These are phyloP conservation scores for Gremmenia infestans DNA, from an alignment of 2,329 filamentous ascomycete species.

Conservation along the genomic window DNA sequence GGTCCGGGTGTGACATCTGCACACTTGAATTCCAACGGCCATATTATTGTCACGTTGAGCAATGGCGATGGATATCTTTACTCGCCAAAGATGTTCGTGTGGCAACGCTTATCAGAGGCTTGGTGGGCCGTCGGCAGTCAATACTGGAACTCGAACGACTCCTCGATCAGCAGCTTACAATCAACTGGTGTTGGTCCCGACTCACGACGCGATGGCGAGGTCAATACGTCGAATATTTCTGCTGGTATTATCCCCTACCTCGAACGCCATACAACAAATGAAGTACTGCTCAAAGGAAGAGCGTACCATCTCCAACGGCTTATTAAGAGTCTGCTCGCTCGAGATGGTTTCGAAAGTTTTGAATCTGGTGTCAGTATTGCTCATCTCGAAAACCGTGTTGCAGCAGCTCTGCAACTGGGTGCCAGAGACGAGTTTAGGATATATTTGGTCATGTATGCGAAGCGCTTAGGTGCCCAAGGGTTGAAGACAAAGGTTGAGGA, in stretches of 20 bases:
- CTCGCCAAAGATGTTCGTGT: slow-evolving; percentile 76
- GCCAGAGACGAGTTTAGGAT: slow-evolving; percentile 89
- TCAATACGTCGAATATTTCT: slow-evolving; percentile 60
- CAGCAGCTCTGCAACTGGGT: slow-evolving; percentile 77
- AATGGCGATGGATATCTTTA: slow-evolving; percentile 96
- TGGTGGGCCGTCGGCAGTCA: slow-evolving; percentile 99
- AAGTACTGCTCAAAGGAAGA: slow-evolving; percentile 84
- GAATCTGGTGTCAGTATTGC: slow-evolving; percentile 89
- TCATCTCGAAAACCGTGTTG: slow-evolving; percentile 90
- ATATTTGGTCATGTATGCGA: slow-evolving; percentile 97
- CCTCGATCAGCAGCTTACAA: slow-evolving; percentile 75
- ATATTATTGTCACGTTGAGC: slow-evolving; percentile 82
- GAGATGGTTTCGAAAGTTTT: slow-evolving; percentile 87
- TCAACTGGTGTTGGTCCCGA: slow-evolving; percentile 61
- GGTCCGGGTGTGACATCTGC: slow-evolving; percentile 86
- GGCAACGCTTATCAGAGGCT: slow-evolving; percentile 92
- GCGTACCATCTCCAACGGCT: slow-evolving; percentile 88
- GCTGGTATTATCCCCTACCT: slow-evolving; percentile 90
- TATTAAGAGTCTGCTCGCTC: slow-evolving; percentile 81
- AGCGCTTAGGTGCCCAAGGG: slow-evolving; percentile 87
- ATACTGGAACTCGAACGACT: slow-evolving; percentile 98
- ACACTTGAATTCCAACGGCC: slow-evolving; percentile 80
- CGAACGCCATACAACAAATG: slow-evolving; percentile 90
- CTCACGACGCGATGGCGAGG: slow-evolving; percentile 41
- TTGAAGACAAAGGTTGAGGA: slow-evolving; percentile 88